A percentile compares a stretch with the other conserved stretches of the same genome.
Conservation (phyloP, 345 rosid genomes). For the Dimocarpus longan region DNA sequence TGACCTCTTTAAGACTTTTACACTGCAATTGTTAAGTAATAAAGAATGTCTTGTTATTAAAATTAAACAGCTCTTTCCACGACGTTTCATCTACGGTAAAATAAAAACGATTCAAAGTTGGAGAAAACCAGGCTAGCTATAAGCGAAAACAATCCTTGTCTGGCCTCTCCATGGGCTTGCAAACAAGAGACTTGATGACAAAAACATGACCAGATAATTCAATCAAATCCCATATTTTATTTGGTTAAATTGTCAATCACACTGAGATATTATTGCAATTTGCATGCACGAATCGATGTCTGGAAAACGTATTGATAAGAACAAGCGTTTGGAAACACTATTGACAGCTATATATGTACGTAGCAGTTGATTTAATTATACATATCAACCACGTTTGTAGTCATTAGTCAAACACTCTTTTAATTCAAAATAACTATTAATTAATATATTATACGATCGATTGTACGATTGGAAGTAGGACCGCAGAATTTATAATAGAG, state of each 20-base stretch:
- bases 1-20: no score
- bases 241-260: background rate
- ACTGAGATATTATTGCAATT: background rate
- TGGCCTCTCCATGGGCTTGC: background rate
- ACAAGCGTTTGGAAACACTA: constrained; percentile 1
- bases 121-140: no score
- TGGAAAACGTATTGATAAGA: background rate
- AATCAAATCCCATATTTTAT: background rate
- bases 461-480: background rate
- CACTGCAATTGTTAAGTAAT: no score
- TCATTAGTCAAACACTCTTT: background rate
- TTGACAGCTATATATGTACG: background rate
- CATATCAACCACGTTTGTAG: no score
- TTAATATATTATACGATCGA: background rate
- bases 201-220: background rate
- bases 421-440: no score
- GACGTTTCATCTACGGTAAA: no score
- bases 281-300: background rate
- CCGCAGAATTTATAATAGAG: constrained; percentile 3
- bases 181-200: background rate
- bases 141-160: no score
- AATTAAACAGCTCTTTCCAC: no score
- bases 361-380: background rate
- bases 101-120: no score
- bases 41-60: no score